Conservation (phyloP, 2,329 filamentous ascomycete species). For the Gliomastix tumulicola region DNA sequence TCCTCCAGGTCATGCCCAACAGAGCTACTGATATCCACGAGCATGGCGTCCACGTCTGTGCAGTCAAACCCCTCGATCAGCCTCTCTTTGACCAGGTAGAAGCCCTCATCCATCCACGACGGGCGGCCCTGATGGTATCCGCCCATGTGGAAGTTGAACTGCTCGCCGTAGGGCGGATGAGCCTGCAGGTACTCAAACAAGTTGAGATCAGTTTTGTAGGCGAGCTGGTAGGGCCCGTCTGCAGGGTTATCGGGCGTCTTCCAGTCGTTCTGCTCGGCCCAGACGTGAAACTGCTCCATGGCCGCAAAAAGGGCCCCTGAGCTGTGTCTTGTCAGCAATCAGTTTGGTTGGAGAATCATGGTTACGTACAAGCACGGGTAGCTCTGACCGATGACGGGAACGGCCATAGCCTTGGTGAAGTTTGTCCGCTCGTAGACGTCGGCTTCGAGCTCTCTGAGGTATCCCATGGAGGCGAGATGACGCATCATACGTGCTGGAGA, state of each 20-base stretch:
- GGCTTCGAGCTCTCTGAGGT: slow-evolving; percentile 22
- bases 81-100: slow-evolving; percentile 23
- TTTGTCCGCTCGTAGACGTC: slow-evolving; percentile 29
- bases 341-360: no score
- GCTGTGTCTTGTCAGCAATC: background rate
- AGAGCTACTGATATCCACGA: slow-evolving; percentile 27
- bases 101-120: slow-evolving; percentile 24
- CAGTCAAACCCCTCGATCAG: slow-evolving; percentile 18
- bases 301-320: slow-evolving; percentile 8
- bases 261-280: slow-evolving; percentile 16
- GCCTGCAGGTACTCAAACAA: slow-evolving; percentile 23
- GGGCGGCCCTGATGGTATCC: slow-evolving; percentile 23
- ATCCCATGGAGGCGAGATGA: slow-evolving; percentile 29
- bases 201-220: slow-evolving; percentile 22
- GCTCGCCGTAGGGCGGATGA: slow-evolving; percentile 15
- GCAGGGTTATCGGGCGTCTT: slow-evolving; percentile 14
- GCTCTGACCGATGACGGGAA: slow-evolving; percentile 22
- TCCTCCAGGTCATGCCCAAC: slow-evolving; percentile 25
- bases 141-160: slow-evolving; percentile 29
- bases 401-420: slow-evolving; percentile 24
- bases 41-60: slow-evolving; percentile 13
- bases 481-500: slow-evolving; percentile 21
- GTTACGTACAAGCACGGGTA: slow-evolving; percentile 21
- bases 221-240: slow-evolving; percentile 11
- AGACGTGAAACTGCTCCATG: slow-evolving; percentile 20